Evolutionary conservation across 2,329 filamentous ascomycete species (phyloP).

Genomic region (Lecanosticta acicola): DNA sequence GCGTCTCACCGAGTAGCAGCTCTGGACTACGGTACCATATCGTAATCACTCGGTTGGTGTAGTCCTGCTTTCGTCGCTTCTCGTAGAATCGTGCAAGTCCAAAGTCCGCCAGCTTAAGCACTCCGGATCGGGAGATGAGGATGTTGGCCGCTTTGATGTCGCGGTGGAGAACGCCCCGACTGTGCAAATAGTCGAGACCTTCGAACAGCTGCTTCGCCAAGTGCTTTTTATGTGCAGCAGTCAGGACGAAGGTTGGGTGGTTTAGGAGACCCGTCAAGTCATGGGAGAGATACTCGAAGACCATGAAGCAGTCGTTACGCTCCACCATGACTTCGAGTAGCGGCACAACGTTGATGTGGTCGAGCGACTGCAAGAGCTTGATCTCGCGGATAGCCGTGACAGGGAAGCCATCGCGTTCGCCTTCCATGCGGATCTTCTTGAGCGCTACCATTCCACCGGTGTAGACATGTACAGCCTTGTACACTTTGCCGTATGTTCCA

Average conservation of each 20-base stretch:
- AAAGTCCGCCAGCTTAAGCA: conserved; percentile 92
- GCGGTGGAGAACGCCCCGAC: conserved; percentile 86
- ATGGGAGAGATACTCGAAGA: conserved; percentile 96
- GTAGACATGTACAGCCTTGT: conserved; percentile 90
- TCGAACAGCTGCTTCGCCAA: conserved; percentile 89
- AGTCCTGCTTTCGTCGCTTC: conserved; percentile 85
- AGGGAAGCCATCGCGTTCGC: conserved; percentile 83
- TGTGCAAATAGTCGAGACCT: conserved; percentile 87
- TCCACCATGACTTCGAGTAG: conserved; percentile 95
- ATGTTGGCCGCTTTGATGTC: conserved; percentile 99
- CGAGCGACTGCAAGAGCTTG: conserved; percentile 81
- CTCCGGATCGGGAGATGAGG: conserved; percentile 79
- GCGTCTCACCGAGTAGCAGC: conserved; percentile 81
- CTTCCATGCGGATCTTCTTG: conserved; percentile 91
- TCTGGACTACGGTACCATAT: conserved; percentile 96
- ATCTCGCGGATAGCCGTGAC: conserved; percentile 89
- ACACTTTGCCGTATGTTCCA: conserved; percentile 92
- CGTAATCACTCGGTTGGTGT: conserved; percentile 97
- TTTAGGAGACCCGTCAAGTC: conserved; percentile 93
- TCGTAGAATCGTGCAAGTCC: conserved; percentile 93
- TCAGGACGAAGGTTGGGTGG: conserved; percentile 83
- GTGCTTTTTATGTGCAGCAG: conserved; percentile 83
- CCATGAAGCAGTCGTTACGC: conserved; percentile 98
- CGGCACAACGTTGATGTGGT: conserved; percentile 75
- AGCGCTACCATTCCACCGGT: conserved; percentile 76